Conservation (phyloP, 75 land plant genomes). For the Ceratopteris richardii region DNA sequence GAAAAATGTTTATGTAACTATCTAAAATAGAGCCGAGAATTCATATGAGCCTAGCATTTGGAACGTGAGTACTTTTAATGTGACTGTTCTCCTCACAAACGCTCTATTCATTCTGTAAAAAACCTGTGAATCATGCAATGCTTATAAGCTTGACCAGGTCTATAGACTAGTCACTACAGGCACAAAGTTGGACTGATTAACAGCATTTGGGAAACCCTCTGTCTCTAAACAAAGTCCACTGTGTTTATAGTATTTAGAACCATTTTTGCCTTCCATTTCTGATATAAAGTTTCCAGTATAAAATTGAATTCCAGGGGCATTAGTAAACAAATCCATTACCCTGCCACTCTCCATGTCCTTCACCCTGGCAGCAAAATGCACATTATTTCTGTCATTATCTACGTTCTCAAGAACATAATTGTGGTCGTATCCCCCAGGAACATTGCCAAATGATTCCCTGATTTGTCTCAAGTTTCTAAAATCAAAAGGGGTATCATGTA, state of each 20-base stretch:
- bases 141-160: slow-evolving; percentile 75
- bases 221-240: slow-evolving; percentile 89
- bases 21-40: too few species aligned
- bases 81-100: neutral
- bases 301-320: slow-evolving; percentile 88
- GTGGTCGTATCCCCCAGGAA: slow-evolving; percentile 82
- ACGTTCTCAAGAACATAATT: slow-evolving; percentile 76
- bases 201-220: slow-evolving; percentile 90
- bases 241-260: slow-evolving; percentile 58
- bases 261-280: slow-evolving; percentile 79
- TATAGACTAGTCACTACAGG: slow-evolving; percentile 39
- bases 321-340: slow-evolving; percentile 72
- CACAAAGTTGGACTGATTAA: slow-evolving; percentile 86
- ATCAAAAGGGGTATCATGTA: slow-evolving; percentile 82
- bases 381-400: slow-evolving; percentile 39
- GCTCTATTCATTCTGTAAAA: slow-evolving; percentile 28
- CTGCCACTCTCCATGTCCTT: slow-evolving; percentile 66
- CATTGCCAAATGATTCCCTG: slow-evolving; percentile 33
- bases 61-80: neutral
- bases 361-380: slow-evolving; percentile 49
- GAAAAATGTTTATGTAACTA: too few species aligned
- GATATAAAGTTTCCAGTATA: slow-evolving; percentile 77
- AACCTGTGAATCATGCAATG: slow-evolving; percentile 89
- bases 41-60: too few species aligned
- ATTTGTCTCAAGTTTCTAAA: slow-evolving; percentile 40